Percentiles rank a stretch among this genome's conserved stretches.
These are phyloP conservation scores for Candida insectorum DNA, from an alignment of 805 yeast species.

Conservation along the genomic window DNA sequence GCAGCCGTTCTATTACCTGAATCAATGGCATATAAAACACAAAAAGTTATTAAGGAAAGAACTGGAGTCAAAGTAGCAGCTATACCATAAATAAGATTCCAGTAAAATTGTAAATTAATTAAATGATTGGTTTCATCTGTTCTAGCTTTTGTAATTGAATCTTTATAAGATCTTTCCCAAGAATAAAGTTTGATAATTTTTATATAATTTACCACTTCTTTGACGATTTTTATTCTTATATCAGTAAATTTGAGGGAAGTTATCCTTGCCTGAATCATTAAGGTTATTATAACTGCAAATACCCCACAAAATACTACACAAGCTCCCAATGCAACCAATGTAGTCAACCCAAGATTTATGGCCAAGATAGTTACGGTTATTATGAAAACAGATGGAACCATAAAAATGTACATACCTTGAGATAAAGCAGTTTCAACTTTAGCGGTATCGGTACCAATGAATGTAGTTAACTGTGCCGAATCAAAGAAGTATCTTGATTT, in stretches of 20 bases:
- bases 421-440: conserved; percentile 71
- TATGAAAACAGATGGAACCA: conserved; percentile 60
- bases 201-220: conserved; percentile 74
- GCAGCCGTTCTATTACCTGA: conserved; percentile 47
- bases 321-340: conserved; percentile 64
- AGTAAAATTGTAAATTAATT: conserved; percentile 57
- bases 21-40: conserved; percentile 31
- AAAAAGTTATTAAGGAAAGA: conserved; percentile 57
- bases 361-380: conserved; percentile 62
- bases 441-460: conserved; percentile 77
- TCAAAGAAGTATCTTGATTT: conserved; percentile 58
- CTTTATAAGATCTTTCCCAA: conserved; percentile 81
- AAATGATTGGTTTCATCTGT: conserved; percentile 56
- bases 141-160: conserved; percentile 53
- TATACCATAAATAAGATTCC: conserved; percentile 59
- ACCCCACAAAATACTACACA: conserved; percentile 50
- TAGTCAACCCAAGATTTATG: conserved; percentile 65
- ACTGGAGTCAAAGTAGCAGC: conserved; percentile 65
- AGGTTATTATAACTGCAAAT: conserved; percentile 43
- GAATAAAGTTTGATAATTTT: conserved; percentile 83
- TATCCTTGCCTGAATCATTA: conserved; percentile 48
- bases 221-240: conserved; percentile 65
- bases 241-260: conserved; percentile 65
- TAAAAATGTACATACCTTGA: conserved; percentile 57
- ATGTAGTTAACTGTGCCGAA: conserved; percentile 65